Evolutionary conservation across 768 basidiomycete genomes (phyloP).

Genomic region (Chalciporus pseudorubinellus): DNA sequence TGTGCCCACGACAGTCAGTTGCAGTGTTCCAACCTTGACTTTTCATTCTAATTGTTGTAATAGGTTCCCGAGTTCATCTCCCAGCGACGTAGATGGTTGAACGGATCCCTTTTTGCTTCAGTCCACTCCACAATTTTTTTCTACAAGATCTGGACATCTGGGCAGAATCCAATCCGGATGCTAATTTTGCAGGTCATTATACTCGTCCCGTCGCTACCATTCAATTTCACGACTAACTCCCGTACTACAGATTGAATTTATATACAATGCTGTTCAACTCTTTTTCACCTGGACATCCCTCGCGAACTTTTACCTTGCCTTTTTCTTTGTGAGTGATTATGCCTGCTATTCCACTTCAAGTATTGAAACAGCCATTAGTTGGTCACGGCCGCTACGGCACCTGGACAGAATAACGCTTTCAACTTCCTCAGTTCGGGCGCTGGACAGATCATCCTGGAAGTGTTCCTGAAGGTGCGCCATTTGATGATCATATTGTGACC

Average conservation of each 20-base stretch:
- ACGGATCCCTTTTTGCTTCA: constrained; percentile 90
- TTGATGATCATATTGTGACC: neutral
- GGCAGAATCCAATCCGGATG: constrained; percentile 87
- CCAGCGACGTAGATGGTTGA: constrained; percentile 86
- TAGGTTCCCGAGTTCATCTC: constrained; percentile 91
- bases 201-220: neutral
- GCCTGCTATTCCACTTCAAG: constrained; percentile 13
- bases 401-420: constrained; percentile 63
- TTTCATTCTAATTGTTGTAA: neutral
- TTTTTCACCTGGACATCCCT: constrained; percentile 93
- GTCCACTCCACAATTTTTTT: constrained; percentile 91
- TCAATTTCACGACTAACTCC: neutral
- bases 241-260: constrained; percentile 68
- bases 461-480: constrained; percentile 57
- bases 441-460: constrained; percentile 70
- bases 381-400: constrained; percentile 73
- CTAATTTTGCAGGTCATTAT: constrained; percentile 53
- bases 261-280: constrained; percentile 87
- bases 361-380: constrained; percentile 47
- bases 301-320: constrained; percentile 92
- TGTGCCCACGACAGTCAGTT: constrained; percentile 73
- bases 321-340: constrained; percentile 77
- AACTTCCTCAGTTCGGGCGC: constrained; percentile 73
- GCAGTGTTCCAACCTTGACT: neutral
- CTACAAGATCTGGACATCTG: constrained; percentile 85